phyloP scores from a whole-genome alignment of 106 monocot species.

The Acanthochlamys bracteata region DNA sequence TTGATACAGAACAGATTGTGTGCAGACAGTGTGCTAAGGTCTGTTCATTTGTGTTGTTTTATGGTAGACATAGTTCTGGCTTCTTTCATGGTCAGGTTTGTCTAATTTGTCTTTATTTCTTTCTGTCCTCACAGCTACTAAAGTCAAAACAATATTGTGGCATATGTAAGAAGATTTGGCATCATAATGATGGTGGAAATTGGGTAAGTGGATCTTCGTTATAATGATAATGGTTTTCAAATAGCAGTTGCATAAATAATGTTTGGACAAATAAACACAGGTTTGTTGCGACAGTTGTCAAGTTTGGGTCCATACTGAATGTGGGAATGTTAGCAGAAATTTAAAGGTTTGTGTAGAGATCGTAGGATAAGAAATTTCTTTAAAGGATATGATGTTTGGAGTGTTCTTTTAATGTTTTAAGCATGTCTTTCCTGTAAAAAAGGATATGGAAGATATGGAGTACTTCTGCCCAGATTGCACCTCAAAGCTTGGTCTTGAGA shows the following conservation, averaged over 20 bases:
- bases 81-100: background rate
- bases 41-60: background rate
- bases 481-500: constrained; percentile 35
- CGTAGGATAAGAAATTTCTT: background rate
- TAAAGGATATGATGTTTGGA: background rate
- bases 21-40: constrained; percentile 82
- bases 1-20: constrained; percentile 35
- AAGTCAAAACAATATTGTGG: constrained; percentile 81
- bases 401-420: background rate
- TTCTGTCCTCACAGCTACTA: constrained; percentile 42
- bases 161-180: constrained; percentile 90
- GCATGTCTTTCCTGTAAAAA: constrained; percentile 1
- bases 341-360: constrained; percentile 36
- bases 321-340: constrained; percentile 38
- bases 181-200: constrained; percentile 56
- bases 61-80: background rate
- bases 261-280: constrained; percentile 17
- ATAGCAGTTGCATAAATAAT: background rate
- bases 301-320: constrained; percentile 91
- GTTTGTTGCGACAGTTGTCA: constrained; percentile 75
- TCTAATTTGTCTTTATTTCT: background rate
- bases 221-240: background rate
- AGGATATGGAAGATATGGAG: constrained; percentile 58
- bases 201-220: constrained; percentile 44
- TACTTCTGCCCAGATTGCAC: constrained; percentile 85